A percentile compares a stretch with the other conserved stretches of the same genome.
Evolutionary conservation across 306 rosid species (phyloP).

Genomic region (Arachis hypogaea): DNA sequence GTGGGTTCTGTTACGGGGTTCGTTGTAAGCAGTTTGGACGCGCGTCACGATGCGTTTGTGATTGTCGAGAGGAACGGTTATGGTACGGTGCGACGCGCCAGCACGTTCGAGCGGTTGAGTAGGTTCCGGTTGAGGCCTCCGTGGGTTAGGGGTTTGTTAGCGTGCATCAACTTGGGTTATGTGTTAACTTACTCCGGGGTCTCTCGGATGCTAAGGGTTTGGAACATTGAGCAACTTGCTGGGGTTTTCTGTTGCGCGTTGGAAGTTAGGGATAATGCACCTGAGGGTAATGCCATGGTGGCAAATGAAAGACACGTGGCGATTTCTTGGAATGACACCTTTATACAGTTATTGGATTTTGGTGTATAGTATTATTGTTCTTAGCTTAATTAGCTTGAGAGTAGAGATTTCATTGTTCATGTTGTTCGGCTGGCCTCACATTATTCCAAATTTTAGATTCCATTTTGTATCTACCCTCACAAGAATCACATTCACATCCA

Average conservation of each 20-base stretch:
- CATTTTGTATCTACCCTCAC: neutral
- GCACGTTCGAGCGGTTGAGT: slow-evolving; percentile 53
- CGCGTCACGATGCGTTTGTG: slow-evolving; percentile 48
- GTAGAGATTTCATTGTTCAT: neutral
- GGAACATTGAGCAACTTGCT: slow-evolving; percentile 48
- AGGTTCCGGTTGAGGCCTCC: slow-evolving; percentile 43
- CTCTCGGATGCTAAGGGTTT: slow-evolving; percentile 51
- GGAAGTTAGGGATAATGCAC: slow-evolving; percentile 7
- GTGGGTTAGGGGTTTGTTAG: slow-evolving; percentile 48
- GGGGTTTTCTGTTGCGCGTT: slow-evolving; percentile 16
- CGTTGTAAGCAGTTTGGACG: slow-evolving; percentile 61
- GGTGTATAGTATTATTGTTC: slow-evolving; percentile 44
- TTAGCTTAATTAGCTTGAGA: neutral
- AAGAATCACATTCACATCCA: neutral
- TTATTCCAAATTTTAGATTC: slow-evolving; percentile 2
- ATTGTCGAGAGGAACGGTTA: slow-evolving; percentile 50
- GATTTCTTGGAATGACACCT: slow-evolving; percentile 36
- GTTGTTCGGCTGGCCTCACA: neutral
- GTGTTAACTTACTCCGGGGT: slow-evolving; percentile 55
- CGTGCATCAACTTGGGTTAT: slow-evolving; percentile 63
- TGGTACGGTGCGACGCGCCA: slow-evolving; percentile 56
- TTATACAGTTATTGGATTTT: slow-evolving; percentile 74
- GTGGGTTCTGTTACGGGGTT: slow-evolving; percentile 44
- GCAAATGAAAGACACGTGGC: slow-evolving; percentile 75
- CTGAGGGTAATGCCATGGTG: slow-evolving; percentile 49